phyloP scores from a whole-genome alignment of 75 land plant species.

The Pinus tabuliformis region DNA sequence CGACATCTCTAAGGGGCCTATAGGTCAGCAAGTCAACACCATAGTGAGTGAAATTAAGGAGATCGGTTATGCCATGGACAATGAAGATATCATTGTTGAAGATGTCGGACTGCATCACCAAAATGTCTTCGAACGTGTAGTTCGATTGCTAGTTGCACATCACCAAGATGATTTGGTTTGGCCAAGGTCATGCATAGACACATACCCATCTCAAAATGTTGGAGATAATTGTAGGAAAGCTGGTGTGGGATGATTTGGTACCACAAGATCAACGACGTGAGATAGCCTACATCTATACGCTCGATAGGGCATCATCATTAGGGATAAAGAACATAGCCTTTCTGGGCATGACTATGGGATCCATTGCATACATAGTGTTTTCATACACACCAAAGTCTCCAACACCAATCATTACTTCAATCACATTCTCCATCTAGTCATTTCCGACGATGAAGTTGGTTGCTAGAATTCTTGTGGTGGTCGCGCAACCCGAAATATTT shows the following conservation, averaged over 20 bases:
- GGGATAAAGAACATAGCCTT: conserved; percentile 42
- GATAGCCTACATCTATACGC: not conserved
- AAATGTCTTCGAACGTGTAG: conserved; percentile 34
- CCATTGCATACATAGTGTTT: conserved; percentile 13
- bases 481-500: too few species aligned
- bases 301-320: not conserved
- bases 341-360: conserved; percentile 16
- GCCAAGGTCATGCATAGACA: conserved; percentile 40
- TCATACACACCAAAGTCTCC: conserved; percentile 33
- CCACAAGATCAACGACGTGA: conserved; percentile 20
- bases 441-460: not conserved
- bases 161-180: conserved; percentile 23
- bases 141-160: conserved; percentile 25
- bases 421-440: conserved; percentile 22
- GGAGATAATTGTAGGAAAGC: conserved; percentile 39
- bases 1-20: not conserved
- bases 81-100: not conserved
- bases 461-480: too few species aligned
- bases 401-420: conserved; percentile 32
- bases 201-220: conserved; percentile 2
- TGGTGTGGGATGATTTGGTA: conserved; percentile 50
- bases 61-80: conserved; percentile 26
- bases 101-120: conserved; percentile 33
- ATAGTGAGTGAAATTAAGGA: conserved; percentile 26
- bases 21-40: not conserved